These are phyloP conservation scores for Skeletonema costatum DNA, from an alignment of 108 stramenopile genomes.

Conservation along the genomic window DNA sequence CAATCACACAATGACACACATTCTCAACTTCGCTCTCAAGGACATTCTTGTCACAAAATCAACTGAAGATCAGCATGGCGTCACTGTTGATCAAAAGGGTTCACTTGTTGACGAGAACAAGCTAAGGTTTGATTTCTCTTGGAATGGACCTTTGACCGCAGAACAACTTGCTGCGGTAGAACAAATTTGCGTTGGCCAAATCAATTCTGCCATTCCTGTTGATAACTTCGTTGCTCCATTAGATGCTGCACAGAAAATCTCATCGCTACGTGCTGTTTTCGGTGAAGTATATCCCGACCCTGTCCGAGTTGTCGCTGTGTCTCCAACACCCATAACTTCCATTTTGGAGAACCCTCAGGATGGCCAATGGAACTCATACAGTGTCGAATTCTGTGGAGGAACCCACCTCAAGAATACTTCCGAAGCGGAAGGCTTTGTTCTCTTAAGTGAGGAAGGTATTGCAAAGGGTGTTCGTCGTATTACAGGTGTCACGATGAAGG, in stretches of 20 bases:
- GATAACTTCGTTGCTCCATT: slow-evolving; percentile 84
- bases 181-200: slow-evolving; percentile 58
- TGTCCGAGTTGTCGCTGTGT: slow-evolving; percentile 96
- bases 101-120: slow-evolving; percentile 94
- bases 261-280: slow-evolving; percentile 95
- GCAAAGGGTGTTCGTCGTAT: slow-evolving; percentile 99
- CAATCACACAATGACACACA: slow-evolving; percentile 99
- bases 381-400: slow-evolving; percentile 99
- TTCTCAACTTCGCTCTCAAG: slow-evolving; percentile 95
- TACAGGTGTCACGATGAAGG: slow-evolving; percentile 87
- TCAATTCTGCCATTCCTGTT: slow-evolving; percentile 72
- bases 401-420: slow-evolving; percentile 96
- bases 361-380: slow-evolving; percentile 85
- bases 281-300: slow-evolving; percentile 99
- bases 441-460: slow-evolving; percentile 96
- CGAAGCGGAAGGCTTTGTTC: slow-evolving; percentile 91
- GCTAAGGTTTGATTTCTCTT: slow-evolving; percentile 98
- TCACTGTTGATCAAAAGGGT: slow-evolving; percentile 95
- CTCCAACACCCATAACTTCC: slow-evolving; percentile 68
- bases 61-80: slow-evolving; percentile 41
- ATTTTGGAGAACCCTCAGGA: slow-evolving; percentile 92
- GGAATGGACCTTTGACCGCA: slow-evolving; percentile 79
- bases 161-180: slow-evolving; percentile 85
- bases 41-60: slow-evolving; percentile 78
- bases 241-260: slow-evolving; percentile 87